Evolutionary conservation across 225 moss, liverwort and hornwort genomes (phyloP).

Genomic region (Pseudisothecium myosuroides): DNA sequence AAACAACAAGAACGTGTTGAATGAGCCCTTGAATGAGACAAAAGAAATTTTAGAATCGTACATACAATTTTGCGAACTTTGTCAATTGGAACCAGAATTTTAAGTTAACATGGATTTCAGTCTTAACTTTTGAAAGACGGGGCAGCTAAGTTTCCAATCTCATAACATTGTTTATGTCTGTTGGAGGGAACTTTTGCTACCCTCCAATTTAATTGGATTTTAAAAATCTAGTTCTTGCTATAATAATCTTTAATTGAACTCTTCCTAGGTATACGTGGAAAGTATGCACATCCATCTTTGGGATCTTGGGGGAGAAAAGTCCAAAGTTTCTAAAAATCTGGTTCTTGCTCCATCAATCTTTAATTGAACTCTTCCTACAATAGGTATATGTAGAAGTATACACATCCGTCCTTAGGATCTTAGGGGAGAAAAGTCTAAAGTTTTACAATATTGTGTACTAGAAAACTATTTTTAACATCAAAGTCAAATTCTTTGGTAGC

Average conservation of each 20-base stretch:
- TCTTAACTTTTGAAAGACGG: too few relatives aligned
- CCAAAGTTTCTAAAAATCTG: not conserved
- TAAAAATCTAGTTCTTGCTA: not conserved
- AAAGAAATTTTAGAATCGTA: not conserved
- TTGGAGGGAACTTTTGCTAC: fast-evolving
- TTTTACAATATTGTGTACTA: not conserved
- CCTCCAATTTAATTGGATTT: not conserved
- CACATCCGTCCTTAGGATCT: too few relatives aligned
- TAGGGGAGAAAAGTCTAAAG: not conserved
- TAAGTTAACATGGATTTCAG: too few relatives aligned
- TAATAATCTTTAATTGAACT: not conserved
- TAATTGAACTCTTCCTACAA: too few relatives aligned
- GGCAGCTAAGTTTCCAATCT: not conserved
- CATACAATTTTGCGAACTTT: not conserved
- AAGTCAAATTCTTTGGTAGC: not conserved
- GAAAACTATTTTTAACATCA: not conserved
- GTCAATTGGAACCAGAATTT: too few relatives aligned
- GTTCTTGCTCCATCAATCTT: too few relatives aligned
- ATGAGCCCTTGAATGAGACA: too few relatives aligned
- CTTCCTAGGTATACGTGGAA: not conserved
- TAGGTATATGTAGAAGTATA: too few relatives aligned
- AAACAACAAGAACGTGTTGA: not conserved
- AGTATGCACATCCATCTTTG: not conserved
- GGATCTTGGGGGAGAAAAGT: not conserved
- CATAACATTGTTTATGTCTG: too few relatives aligned